Conservation (phyloP, 2,329 filamentous ascomycete species). For the Alternaria tenuissima region DNA sequence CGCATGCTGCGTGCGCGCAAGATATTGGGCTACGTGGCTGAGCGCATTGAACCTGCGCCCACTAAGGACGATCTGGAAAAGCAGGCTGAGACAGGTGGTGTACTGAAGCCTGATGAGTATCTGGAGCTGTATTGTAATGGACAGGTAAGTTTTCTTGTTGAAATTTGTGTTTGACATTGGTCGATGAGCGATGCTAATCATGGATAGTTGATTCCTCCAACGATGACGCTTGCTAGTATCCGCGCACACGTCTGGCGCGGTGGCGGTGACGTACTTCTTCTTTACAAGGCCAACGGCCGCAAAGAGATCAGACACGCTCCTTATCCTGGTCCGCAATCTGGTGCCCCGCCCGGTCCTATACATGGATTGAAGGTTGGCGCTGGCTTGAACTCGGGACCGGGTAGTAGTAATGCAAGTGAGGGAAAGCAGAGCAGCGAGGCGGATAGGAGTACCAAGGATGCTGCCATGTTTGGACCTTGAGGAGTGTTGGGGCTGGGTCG, state of each 20-base stretch:
- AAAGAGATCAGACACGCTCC: conserved; percentile 62
- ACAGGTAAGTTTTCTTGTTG: conserved; percentile 66
- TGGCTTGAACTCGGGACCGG: conserved; percentile 14
- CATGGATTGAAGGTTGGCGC: conserved; percentile 16
- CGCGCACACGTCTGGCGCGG: conserved; percentile 93
- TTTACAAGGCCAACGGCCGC: conserved; percentile 91
- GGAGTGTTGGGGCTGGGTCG: background rate
- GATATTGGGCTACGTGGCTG: conserved; percentile 89
- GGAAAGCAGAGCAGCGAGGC: conserved; percentile 46
- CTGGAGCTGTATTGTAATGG: conserved; percentile 94
- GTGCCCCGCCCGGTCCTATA: conserved; percentile 11
- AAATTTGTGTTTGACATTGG: background rate
- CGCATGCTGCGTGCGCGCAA: conserved; percentile 96
- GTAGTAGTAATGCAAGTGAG: conserved; percentile 40
- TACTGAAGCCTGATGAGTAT: conserved; percentile 85
- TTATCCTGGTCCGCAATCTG: conserved; percentile 27
- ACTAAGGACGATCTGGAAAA: conserved; percentile 65
- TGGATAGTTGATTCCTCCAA: conserved; percentile 69
- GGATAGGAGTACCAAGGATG: conserved; percentile 31
- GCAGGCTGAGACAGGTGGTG: conserved; percentile 13
- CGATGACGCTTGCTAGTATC: conserved; percentile 93
- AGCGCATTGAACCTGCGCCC: conserved; percentile 79
- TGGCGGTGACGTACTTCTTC: conserved; percentile 87
- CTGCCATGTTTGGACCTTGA: conserved; percentile 28
- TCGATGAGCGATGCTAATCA: background rate